Evolutionary conservation across 129 eudicot genomes (phyloP), one percentile per base, ranked within the genome.

Genomic region (Pulicaria dysenterica): DNA sequence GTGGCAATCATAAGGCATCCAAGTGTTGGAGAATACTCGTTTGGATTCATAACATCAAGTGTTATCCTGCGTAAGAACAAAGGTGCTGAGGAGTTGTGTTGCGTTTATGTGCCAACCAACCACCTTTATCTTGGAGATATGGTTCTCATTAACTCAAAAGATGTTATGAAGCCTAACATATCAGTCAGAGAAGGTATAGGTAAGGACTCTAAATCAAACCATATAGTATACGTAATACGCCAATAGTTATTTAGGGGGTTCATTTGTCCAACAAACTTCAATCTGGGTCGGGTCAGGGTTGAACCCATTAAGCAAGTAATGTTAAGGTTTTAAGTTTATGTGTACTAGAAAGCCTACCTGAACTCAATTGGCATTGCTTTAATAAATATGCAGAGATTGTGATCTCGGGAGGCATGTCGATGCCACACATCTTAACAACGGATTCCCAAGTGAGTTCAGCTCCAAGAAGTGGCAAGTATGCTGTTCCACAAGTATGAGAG

Each of bases 141-240:
- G 5, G 85, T 81, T 43, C 92, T 91, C 17, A 80, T 91, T 8
- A 85, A 78, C 70, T 80, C 95, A 4, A 91, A 88, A 43, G 97
- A 91, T 73, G 50, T 88, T 14, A 83, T 85, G 78, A 82, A 90
- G 80, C 91, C 97, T 48, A 79, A 85, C 71, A 84, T 91, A 58
- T 91, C 97, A 3, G 90, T 88, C 57, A 77, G 97, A 59, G 97
- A 91, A 82, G 97, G 97, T 37, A 83, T 91, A 47, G 97, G 97
- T 91, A 88, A 63, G 75, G 6, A 68, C 40, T 41, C n/a, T 16
- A 62, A 38, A 58, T 15, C 70, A 39, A 51, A 61, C 40, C 57
- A 36, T 10, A 17, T 10, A n/a, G 3, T 50, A 58, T 12, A 11
- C 43, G 11, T 31, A 8, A 58, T 3, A 6, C 36, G 16, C 5